A percentile compares a stretch with the other conserved stretches of the same genome.
phyloP scores from a whole-genome alignment of 2,329 filamentous ascomycete genomes.

The Pseudonectria buxi region DNA sequence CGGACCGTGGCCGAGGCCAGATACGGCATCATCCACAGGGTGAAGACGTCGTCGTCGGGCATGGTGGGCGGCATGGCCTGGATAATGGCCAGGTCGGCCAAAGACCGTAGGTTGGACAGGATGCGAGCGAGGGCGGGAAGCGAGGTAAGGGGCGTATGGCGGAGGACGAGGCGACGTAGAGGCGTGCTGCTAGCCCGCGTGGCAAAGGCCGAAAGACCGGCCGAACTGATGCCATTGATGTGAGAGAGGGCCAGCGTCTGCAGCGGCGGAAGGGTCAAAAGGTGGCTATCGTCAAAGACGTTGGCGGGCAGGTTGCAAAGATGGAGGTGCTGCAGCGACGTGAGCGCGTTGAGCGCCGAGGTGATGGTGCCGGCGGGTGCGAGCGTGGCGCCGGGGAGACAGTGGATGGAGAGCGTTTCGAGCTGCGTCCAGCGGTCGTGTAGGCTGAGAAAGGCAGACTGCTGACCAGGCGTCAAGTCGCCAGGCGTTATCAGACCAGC shows the following conservation, averaged over 20 bases:
- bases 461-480: constrained; percentile 25
- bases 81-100: constrained; percentile 47
- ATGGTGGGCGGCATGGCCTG: constrained; percentile 50
- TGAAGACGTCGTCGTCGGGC: constrained; percentile 44
- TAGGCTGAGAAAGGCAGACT: constrained; percentile 40
- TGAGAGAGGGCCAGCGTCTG: constrained; percentile 49
- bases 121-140: constrained; percentile 53
- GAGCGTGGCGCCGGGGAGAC: constrained; percentile 47
- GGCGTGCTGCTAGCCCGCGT: constrained; percentile 39
- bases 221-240: constrained; percentile 48
- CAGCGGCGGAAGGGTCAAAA: constrained; percentile 49
- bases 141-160: constrained; percentile 50
- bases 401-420: constrained; percentile 51
- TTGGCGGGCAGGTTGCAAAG: constrained; percentile 49
- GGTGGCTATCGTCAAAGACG: constrained; percentile 50
- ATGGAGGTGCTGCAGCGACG: constrained; percentile 51
- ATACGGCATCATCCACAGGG: constrained; percentile 58
- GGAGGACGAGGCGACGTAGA: constrained; percentile 45
- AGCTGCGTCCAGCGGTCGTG: constrained; percentile 52
- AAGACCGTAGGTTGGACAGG: constrained; percentile 44
- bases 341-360: constrained; percentile 43
- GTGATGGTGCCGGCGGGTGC: constrained; percentile 46
- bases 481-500: constrained; percentile 22
- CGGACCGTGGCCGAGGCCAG: constrained; percentile 48
- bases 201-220: constrained; percentile 51